Base-by-base conservation (phyloP, 768 basidiomycete species). In the Suillus ampliporus region DNA sequence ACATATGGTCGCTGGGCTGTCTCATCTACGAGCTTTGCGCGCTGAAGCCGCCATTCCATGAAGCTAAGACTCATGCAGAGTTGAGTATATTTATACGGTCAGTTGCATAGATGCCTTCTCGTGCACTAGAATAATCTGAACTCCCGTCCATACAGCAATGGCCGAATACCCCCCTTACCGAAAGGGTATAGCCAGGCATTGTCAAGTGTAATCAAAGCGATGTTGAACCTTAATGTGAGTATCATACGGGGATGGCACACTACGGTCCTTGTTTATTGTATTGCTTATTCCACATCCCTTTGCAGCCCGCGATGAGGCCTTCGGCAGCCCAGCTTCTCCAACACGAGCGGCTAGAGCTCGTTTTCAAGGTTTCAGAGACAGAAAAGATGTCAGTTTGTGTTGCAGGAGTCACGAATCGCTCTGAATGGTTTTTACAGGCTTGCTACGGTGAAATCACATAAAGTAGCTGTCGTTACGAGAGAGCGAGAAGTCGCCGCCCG, bases 1-100 rank as follows among this genome's bases (percentile, higher is more conserved):
- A 99, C 71, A 98, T 99, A 53, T 99, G 97, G 97, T 96, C 94
- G 5, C 83, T 99, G 34, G 97, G 97, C 1, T 99, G 97, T 77
- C 83, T 99, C 35, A 93, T 98, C 28, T 99, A 93, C 75, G 97
- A 99, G 77, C 85, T 99, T 43, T 99, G 97, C 66, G 95, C 97
- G 0, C 82, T 95, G 58, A 91, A 91, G 68, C 95, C 95, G 0
- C 95, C 95, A 6, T 97, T 97, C 71, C 91, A 95, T 68, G 94
- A 94, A 75, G 94, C 95, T 1, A 90, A 93, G 74, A 96, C 95
- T 0, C 94, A 96, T 64, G 82, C 85, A 2, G 94, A 97, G 71
- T 82, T 97, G 13, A 91, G 90, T 61, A 88, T 89, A 61, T 84
- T 89, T 62, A 92, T 97, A 72, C 83, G 92, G 90, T 89, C 44